A percentile compares a stretch with the other conserved stretches of the same genome.
Conservation (phyloP, 257 asterid species). For the Thymus mandschuricus region DNA sequence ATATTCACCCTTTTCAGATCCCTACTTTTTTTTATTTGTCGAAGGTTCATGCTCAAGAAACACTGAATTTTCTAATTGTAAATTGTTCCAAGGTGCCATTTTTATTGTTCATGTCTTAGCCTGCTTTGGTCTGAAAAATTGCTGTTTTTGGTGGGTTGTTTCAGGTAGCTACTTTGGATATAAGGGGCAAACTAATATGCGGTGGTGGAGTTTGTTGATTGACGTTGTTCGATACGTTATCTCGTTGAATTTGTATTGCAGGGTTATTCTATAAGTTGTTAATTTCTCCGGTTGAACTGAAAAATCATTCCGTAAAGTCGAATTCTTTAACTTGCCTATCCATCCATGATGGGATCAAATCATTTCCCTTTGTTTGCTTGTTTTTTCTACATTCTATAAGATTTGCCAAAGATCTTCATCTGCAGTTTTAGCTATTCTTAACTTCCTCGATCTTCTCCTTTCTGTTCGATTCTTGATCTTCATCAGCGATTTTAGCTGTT, state of each 20-base stretch:
- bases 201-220: conserved; percentile 68
- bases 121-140: conserved; percentile 13
- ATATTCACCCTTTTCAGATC: conserved; percentile 30
- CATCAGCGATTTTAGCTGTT: neutral
- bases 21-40: conserved; percentile 26
- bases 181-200: conserved; percentile 45
- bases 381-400: conserved; percentile 59
- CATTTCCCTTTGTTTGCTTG: conserved; percentile 54
- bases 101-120: conserved; percentile 2
- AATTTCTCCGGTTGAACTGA: conserved; percentile 15
- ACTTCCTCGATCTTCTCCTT: conserved; percentile 27
- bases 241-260: conserved; percentile 74
- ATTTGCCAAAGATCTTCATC: conserved; percentile 32
- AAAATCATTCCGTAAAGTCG: conserved; percentile 7
- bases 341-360: conserved; percentile 71
- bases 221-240: conserved; percentile 61
- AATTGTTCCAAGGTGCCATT: neutral
- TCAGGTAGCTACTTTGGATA: conserved; percentile 46
- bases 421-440: neutral
- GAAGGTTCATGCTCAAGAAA: conserved; percentile 8
- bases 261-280: conserved; percentile 73
- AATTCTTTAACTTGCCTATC: conserved; percentile 28
- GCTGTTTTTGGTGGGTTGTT: conserved; percentile 28
- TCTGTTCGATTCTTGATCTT: neutral
- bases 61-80: neutral